Percentiles rank a stretch among this genome's conserved stretches.
phyloP scores from a whole-genome alignment of 2,329 filamentous ascomycete genomes.

The Calycina herbarum region DNA sequence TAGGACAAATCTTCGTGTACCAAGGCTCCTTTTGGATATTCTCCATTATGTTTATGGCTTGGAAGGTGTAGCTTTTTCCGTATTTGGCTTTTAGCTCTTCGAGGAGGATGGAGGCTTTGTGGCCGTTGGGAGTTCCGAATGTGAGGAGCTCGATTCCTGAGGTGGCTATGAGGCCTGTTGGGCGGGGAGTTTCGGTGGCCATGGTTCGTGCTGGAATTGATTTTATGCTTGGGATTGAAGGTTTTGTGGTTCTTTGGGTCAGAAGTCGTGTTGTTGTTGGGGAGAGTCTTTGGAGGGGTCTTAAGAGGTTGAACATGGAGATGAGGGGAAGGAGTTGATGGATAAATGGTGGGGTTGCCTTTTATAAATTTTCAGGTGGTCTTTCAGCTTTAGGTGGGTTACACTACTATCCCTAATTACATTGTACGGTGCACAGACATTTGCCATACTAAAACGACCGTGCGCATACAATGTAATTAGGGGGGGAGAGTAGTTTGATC shows the following conservation, averaged over 20 bases:
- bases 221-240: slow-evolving; percentile 5
- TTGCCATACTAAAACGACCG: too few species aligned
- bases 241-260: slow-evolving; percentile 10
- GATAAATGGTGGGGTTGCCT: not conserved
- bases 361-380: not conserved
- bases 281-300: slow-evolving; percentile 27
- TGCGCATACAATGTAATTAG: too few species aligned
- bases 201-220: slow-evolving; percentile 21
- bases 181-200: slow-evolving; percentile 32
- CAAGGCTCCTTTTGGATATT: slow-evolving; percentile 68
- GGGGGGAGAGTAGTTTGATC: not conserved
- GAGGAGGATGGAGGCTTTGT: slow-evolving; percentile 60
- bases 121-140: slow-evolving; percentile 54
- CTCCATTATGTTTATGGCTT: slow-evolving; percentile 58
- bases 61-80: slow-evolving; percentile 58
- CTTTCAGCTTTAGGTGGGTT: not conserved
- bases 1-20: slow-evolving; percentile 63
- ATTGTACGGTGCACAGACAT: too few species aligned
- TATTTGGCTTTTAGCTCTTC: slow-evolving; percentile 69
- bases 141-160: slow-evolving; percentile 67
- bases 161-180: slow-evolving; percentile 59
- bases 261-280: slow-evolving; percentile 30
- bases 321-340: slow-evolving; percentile 13
- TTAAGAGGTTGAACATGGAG: slow-evolving; percentile 29
- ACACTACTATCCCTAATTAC: not conserved